phyloP scores from a whole-genome alignment of 2,329 filamentous ascomycete genomes.

The Phaeosphaeria sp. region DNA sequence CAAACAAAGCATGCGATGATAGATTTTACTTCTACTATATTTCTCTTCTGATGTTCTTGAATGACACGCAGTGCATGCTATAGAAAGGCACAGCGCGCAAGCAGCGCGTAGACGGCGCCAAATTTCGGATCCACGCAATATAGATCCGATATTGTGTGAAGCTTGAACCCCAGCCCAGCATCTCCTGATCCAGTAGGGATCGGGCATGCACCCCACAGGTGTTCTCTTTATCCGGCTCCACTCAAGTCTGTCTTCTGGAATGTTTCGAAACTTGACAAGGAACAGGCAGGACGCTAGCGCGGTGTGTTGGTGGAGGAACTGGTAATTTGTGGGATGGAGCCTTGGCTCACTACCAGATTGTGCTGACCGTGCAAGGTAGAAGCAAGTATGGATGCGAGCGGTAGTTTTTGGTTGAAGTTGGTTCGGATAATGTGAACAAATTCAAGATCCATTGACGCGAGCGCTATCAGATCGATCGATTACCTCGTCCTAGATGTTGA shows the following conservation, averaged over 20 bases:
- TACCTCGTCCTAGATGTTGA: neutral
- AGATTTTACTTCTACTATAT: neutral
- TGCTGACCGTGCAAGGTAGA: neutral
- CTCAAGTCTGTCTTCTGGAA: constrained; percentile 13
- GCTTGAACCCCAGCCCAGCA: neutral
- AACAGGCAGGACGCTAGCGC: neutral
- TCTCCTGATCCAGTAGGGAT: constrained; percentile 3
- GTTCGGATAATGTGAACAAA: neutral
- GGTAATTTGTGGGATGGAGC: neutral
- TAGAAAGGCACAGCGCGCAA: neutral
- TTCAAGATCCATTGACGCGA: neutral
- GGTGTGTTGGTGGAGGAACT: neutral
- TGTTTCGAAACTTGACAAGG: constrained; percentile 6
- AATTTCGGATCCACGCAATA: constrained; percentile 6
- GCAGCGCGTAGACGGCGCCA: constrained; percentile 3
- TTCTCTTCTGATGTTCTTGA: neutral
- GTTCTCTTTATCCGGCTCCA: constrained; percentile 1
- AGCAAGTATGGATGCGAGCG: neutral
- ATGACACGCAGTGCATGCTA: neutral
- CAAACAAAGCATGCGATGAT: neutral
- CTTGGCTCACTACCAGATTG: neutral
- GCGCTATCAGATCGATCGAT: neutral
- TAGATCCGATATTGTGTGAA: constrained; percentile 9
- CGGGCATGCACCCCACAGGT: constrained; percentile 13
- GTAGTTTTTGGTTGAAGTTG: neutral